Base-by-base conservation (phyloP, 1,139 yeast species). In the Lizanozyma gosingica region DNA sequence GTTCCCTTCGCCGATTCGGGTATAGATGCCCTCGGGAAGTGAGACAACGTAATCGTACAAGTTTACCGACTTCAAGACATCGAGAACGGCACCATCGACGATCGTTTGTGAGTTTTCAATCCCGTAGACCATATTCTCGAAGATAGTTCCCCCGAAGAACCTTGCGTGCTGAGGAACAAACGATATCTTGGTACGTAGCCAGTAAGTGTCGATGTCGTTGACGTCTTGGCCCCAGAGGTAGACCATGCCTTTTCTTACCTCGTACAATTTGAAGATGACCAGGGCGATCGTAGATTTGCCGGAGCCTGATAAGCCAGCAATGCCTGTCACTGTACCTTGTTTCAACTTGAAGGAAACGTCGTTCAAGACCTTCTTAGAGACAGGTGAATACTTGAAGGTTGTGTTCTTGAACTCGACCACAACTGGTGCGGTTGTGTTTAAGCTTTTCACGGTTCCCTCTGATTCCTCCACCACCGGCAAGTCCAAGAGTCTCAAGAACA, bases 231-330 rank as follows among this genome's bases (percentile, higher is more conserved):
- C 54, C 55, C 71, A 51, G 52, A 76, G 33, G 54, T 50, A 40
- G 1, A 78, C 58, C 0, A 54, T 49, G 8, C 71, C 62, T 0
- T 57, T 48, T 2, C 61, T 53, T 4, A 65, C 60, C 3, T 56
- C 59, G 49, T 76, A 78, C 6, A 85, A 59, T 37, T 83, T 66
- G 3, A 78, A 60, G 1, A 84, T 47, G 6, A 85, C 52, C 2
- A 72, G 66, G 0, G 75, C 55, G 2, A 85, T 52, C 0, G 95
- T 84, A 0, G 92, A 80, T 58, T 86, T 86, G 1, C 95, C 95
- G 17, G 81, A 73, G 0, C 95, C 95, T 4, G 94, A 82, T 42
- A 72, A 77, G 1, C 95, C 95, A 11, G 80, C 74, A 3, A 86
- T 57, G 1, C 83, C 90, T 34, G 82, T 65, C 1, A 74, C 67